Percentiles rank a stretch among this genome's conserved stretches.
Evolutionary conservation across 2,329 filamentous ascomycete genomes (phyloP).

Genomic region (Talaromyces sp.): DNA sequence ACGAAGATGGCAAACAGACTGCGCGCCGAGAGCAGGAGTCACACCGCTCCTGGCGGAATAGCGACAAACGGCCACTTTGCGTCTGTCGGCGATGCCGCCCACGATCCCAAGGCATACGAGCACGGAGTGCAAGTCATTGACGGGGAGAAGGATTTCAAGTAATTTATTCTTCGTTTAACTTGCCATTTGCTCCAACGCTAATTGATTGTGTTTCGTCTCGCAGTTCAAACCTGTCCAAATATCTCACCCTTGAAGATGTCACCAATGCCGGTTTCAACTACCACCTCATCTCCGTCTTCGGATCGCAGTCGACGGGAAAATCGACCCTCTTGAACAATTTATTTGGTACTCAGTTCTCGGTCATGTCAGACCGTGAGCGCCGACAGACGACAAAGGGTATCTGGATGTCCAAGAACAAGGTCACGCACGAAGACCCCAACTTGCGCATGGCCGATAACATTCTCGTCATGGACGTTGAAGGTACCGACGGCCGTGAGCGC

Average conservation of each 20-base stretch:
- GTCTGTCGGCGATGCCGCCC: slow-evolving; percentile 31
- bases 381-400: slow-evolving; percentile 98
- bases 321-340: slow-evolving; percentile 94
- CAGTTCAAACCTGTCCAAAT: slow-evolving; percentile 73
- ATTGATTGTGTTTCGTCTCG: background rate
- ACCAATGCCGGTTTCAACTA: slow-evolving; percentile 95
- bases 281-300: slow-evolving; percentile 97
- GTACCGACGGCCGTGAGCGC: slow-evolving; percentile 90
- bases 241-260: slow-evolving; percentile 73
- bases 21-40: slow-evolving; percentile 21
- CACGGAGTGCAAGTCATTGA: slow-evolving; percentile 97
- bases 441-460: slow-evolving; percentile 91
- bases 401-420: slow-evolving; percentile 98
- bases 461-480: slow-evolving; percentile 98
- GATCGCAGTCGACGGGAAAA: slow-evolving; percentile 97
- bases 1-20: slow-evolving; percentile 7
- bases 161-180: slow-evolving; percentile 32
- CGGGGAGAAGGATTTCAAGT: slow-evolving; percentile 97
- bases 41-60: slow-evolving; percentile 34
- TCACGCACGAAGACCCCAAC: slow-evolving; percentile 34
- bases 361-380: slow-evolving; percentile 93
- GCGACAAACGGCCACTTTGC: slow-evolving; percentile 44
- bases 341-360: slow-evolving; percentile 92
- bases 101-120: slow-evolving; percentile 55
- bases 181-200: background rate